Conservation (phyloP, 352 stramenopile species). For the Hyaloperonospora brassicae region DNA sequence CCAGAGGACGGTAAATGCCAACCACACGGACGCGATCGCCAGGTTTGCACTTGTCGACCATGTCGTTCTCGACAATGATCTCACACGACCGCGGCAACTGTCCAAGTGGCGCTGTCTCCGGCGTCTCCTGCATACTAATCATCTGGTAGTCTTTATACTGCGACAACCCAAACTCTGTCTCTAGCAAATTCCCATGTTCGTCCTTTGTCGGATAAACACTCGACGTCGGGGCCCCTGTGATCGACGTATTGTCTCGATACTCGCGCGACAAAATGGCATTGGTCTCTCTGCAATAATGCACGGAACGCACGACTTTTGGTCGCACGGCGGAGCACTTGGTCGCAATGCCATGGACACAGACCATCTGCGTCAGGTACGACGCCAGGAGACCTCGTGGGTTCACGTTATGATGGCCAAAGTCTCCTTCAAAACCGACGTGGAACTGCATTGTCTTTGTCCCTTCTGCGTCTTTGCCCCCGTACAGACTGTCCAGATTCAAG, state of each 20-base stretch:
- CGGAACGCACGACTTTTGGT: conserved; percentile 95
- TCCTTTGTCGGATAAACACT: conserved; percentile 94
- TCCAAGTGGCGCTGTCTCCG: conserved; percentile 92
- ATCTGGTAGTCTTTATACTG: conserved; percentile 99
- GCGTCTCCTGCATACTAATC: conserved; percentile 81
- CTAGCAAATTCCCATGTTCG: conserved; percentile 92
- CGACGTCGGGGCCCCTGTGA: conserved; percentile 82
- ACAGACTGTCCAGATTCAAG: conserved; percentile 76
- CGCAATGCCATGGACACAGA: conserved; percentile 98
- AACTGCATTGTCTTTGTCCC: conserved; percentile 70
- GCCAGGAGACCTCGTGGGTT: conserved; percentile 90
- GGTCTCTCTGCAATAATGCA: conserved; percentile 98
- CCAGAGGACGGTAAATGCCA: conserved; percentile 92
- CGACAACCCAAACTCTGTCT: conserved; percentile 97
- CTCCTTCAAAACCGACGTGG: conserved; percentile 88
- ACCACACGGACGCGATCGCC: conserved; percentile 94
- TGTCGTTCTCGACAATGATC: conserved; percentile 96
- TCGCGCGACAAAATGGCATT: conserved; percentile 88
- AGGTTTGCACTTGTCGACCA: conserved; percentile 98
- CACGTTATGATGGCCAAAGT: conserved; percentile 89
- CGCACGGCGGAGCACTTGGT: conserved; percentile 96
- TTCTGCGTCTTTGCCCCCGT: conserved; percentile 68
- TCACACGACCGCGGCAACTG: conserved; percentile 97
- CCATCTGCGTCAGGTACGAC: conserved; percentile 88
- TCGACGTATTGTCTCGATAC: conserved; percentile 96